Base-by-base conservation (phyloP, 129 eudicot species). In the Centella asiatica region DNA sequence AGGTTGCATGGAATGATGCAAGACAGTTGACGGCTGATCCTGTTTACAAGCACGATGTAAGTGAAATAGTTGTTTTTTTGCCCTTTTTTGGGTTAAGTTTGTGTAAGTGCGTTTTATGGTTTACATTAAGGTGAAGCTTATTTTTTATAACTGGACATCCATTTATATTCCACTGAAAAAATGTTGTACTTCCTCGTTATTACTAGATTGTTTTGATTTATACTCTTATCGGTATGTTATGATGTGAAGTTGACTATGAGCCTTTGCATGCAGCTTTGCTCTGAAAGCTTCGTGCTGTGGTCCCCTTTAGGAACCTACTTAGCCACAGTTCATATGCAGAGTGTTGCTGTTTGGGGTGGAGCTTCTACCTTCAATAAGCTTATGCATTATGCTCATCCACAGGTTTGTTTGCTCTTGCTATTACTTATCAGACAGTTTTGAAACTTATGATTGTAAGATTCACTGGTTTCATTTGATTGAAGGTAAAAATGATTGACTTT, bases 321-420 rank as follows among this genome's bases (percentile, higher is more conserved):
- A 74, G 90, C 97, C 66, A 88, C 96, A 2, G 79, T 88, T n/a
- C 97, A 88, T 50, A 80, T 81, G 31, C 94, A 88, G 72, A 94
- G 97, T 72, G 94, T 87, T 60, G 87, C 83, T 58, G 87, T 88
- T 64, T 88, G 97, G 94, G 90, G 97, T 37, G 97, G 97, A 67
- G 94, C 97, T 56, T 59, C 80, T 44, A 77, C 87, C 47, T 88
- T 88, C 37, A 77, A 88, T 49, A 90, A 94, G 28, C 72, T 85
- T n/a, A 85, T 79, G 89, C 97, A 94, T 11, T 88, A 82, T 73
- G 85, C 85, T 67, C 97, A 85, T 70, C 89, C 87, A 6, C 80
- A 76, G 89, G 96, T 88, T 70, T 20, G 33, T 62, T 60, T 51
- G 53, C 47, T 19, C 29, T 31, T 28, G 3, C 48, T 4, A 26